phyloP scores from a whole-genome alignment of 331 rosid genomes.

The Erythrophleum ivorense region DNA sequence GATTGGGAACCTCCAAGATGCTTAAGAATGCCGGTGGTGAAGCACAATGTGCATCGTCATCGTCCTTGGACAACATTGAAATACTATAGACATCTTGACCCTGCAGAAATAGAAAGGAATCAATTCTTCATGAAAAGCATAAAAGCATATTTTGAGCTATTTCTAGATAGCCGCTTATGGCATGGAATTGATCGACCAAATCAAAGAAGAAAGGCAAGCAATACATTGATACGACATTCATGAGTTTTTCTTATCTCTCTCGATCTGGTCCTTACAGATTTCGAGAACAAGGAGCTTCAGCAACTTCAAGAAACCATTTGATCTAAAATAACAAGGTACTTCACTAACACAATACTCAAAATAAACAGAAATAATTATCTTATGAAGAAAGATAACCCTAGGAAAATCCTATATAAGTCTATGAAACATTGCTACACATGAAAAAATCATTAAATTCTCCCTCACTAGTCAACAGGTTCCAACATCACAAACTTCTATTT shows the following conservation, averaged over 20 bases:
- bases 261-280: neutral
- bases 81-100: slow-evolving; percentile 67
- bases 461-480: slow-evolving; percentile 27
- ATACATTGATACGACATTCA: neutral
- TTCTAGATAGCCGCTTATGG: slow-evolving; percentile 21
- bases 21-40: slow-evolving; percentile 63
- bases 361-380: neutral
- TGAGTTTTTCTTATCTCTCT: neutral
- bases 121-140: slow-evolving; percentile 6
- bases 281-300: slow-evolving; percentile 19
- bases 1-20: slow-evolving; percentile 67
- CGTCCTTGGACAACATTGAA: slow-evolving; percentile 62
- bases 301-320: slow-evolving; percentile 30
- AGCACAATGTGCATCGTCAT: slow-evolving; percentile 52
- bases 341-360: neutral
- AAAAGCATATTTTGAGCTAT: slow-evolving; percentile 2
- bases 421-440: neutral
- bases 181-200: slow-evolving; percentile 31
- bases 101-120: slow-evolving; percentile 48
- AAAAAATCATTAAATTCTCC: slow-evolving; percentile 6
- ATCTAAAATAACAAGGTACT: slow-evolving; percentile 26
- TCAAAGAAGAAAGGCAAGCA: slow-evolving; percentile 28
- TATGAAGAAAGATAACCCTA: neutral
- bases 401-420: neutral
- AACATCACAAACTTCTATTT: slow-evolving; percentile 9